phyloP scores from a whole-genome alignment of 1,139 yeast genomes.

The Pichia sp. region DNA sequence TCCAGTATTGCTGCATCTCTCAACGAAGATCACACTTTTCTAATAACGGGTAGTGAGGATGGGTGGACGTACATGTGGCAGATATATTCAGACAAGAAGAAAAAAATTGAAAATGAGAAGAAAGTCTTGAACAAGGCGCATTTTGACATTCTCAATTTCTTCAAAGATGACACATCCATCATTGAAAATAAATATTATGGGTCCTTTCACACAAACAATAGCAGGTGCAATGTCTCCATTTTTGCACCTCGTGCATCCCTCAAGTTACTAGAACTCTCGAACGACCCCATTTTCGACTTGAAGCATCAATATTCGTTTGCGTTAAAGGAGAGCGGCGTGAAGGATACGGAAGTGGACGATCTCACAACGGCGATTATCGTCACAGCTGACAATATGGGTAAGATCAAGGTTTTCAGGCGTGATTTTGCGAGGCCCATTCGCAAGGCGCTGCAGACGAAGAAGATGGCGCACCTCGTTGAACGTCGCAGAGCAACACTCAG shows the following conservation, averaged over 20 bases:
- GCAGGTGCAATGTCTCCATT: slow-evolving; percentile 65
- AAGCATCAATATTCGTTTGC: slow-evolving; percentile 28
- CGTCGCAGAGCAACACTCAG: neutral
- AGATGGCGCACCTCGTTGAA: slow-evolving; percentile 6
- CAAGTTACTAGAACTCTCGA: slow-evolving; percentile 59
- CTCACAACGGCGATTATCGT: slow-evolving; percentile 49
- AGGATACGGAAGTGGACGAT: slow-evolving; percentile 27
- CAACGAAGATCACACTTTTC: slow-evolving; percentile 46
- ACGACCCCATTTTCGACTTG: slow-evolving; percentile 71
- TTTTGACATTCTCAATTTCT: slow-evolving; percentile 28
- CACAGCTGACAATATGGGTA: slow-evolving; percentile 70
- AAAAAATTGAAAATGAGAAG: slow-evolving; percentile 8
- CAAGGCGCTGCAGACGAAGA: slow-evolving; percentile 17
- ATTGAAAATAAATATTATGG: slow-evolving; percentile 47
- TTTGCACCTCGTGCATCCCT: slow-evolving; percentile 76
- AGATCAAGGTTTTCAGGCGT: slow-evolving; percentile 70
- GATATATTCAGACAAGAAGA: slow-evolving; percentile 12
- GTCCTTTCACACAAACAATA: slow-evolving; percentile 71
- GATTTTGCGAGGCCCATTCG: slow-evolving; percentile 53
- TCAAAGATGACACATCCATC: slow-evolving; percentile 25
- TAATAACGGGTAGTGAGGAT: slow-evolving; percentile 60
- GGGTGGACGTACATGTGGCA: slow-evolving; percentile 72
- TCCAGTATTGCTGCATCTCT: slow-evolving; percentile 66
- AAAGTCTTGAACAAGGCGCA: slow-evolving; percentile 16
- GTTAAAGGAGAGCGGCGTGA: slow-evolving; percentile 8